Conservation (phyloP, 257 asterid species). For the Solanum sitiens region DNA sequence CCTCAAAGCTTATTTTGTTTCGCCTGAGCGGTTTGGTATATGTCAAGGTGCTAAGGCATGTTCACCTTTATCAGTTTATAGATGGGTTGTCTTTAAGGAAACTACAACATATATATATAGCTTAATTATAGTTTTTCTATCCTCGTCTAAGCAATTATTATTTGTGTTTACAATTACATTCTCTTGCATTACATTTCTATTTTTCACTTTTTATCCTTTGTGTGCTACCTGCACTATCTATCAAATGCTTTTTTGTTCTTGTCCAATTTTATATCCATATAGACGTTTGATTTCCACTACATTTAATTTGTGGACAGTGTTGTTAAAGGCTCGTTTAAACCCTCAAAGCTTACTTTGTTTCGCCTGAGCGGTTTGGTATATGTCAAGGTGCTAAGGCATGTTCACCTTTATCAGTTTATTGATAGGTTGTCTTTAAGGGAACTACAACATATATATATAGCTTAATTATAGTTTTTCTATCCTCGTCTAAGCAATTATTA, state of each 20-base stretch:
- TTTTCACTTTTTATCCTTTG: not conserved
- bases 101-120: not conserved
- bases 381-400: not conserved
- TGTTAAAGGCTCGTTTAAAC: not conserved
- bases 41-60: not conserved
- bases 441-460: not conserved
- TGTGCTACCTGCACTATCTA: not conserved
- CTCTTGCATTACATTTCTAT: not conserved
- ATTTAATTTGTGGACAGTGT: not conserved
- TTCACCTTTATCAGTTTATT: not conserved
- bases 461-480: not conserved
- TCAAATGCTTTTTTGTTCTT: not conserved
- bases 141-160: not conserved
- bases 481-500: not conserved
- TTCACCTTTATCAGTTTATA: not conserved
- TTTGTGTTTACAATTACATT: not conserved
- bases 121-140: not conserved
- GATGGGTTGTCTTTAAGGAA: not conserved
- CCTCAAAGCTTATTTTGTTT: not conserved
- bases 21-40: not conserved
- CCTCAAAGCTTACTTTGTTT: not conserved
- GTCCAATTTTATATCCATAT: not conserved
- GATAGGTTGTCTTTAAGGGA: not conserved
- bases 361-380: not conserved
- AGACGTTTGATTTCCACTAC: not conserved